phyloP scores from a whole-genome alignment of 2,329 filamentous ascomycete species.

The Ophiostoma tasmaniense region DNA sequence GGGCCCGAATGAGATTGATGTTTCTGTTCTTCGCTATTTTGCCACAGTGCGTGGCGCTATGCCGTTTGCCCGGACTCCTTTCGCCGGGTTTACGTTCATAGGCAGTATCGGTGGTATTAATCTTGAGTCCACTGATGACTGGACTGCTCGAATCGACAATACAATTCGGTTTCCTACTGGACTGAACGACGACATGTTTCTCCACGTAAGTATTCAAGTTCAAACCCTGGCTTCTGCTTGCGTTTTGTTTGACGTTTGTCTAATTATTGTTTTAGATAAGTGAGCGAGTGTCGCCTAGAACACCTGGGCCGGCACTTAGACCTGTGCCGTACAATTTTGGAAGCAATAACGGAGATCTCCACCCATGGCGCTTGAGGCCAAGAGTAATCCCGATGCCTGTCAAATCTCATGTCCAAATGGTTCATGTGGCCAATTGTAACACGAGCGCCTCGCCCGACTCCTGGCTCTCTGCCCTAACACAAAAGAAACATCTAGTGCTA shows the following conservation, averaged over 20 bases:
- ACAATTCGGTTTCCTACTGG: conserved; percentile 25
- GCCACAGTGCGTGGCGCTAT: conserved; percentile 24
- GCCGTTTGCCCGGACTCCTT: conserved; percentile 26
- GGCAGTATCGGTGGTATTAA: conserved; percentile 19
- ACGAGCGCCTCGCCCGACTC: conserved; percentile 14
- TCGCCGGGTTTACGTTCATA: conserved; percentile 25
- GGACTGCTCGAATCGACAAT: conserved; percentile 24
- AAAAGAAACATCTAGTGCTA: background rate
- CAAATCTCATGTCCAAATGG: conserved; percentile 21
- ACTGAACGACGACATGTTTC: conserved; percentile 32
- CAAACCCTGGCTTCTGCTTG: background rate
- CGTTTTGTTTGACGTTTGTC: background rate
- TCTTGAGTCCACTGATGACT: conserved; percentile 19
- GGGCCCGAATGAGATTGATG: conserved; percentile 25
- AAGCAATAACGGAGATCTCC: conserved; percentile 32
- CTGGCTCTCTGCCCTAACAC: background rate
- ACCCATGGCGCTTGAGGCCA: conserved; percentile 32
- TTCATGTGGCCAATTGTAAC: conserved; percentile 23
- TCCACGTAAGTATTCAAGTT: conserved; percentile 28
- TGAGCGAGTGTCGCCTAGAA: conserved; percentile 19
- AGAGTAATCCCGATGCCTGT: conserved; percentile 31
- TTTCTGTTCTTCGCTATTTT: conserved; percentile 27
- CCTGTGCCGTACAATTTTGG: conserved; percentile 27
- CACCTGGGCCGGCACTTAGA: background rate
- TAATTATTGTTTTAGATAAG: conserved; percentile 20